Evolutionary conservation across 2,329 filamentous ascomycete genomes (phyloP).

Genomic region (Pezicula neosporulosa): DNA sequence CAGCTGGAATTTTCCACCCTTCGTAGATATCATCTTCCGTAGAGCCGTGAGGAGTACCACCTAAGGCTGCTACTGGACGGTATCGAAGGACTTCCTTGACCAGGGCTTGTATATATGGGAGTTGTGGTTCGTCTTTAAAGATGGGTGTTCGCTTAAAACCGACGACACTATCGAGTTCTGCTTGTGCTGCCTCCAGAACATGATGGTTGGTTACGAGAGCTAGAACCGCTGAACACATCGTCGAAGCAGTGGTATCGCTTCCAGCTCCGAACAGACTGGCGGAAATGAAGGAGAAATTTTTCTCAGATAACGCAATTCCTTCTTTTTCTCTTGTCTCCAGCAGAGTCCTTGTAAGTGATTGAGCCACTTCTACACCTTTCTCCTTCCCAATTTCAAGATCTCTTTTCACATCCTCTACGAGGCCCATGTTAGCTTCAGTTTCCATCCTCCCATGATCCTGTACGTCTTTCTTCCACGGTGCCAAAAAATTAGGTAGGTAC

Average conservation of each 20-base stretch:
- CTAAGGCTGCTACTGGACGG: conserved; percentile 31
- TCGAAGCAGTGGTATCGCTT: conserved; percentile 29
- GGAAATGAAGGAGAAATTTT: conserved; percentile 36
- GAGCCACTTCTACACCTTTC: conserved; percentile 15
- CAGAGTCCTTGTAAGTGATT: conserved; percentile 40
- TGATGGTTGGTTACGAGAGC: conserved; percentile 36
- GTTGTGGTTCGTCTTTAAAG: conserved; percentile 32
- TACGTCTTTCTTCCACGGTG: conserved; percentile 45
- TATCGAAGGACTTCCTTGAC: conserved; percentile 42
- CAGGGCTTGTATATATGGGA: conserved; percentile 39
- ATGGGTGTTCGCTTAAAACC: conserved; percentile 32
- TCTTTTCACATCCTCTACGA: conserved; percentile 35
- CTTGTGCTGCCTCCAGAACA: conserved; percentile 34
- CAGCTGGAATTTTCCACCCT: conserved; percentile 36
- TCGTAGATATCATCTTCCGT: conserved; percentile 31
- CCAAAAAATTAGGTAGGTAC: conserved; percentile 38
- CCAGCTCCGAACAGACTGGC: conserved; percentile 38
- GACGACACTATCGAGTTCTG: conserved; percentile 37
- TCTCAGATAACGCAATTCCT: conserved; percentile 34
- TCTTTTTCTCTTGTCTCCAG: conserved; percentile 37
- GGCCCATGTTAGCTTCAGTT: conserved; percentile 36
- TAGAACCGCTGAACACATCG: conserved; percentile 28
- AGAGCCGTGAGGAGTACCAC: conserved; percentile 30
- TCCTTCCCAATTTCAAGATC: conserved; percentile 29
- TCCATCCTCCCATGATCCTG: conserved; percentile 33